Conservation (phyloP, 257 asterid species). For the Lycium ferocissimum region DNA sequence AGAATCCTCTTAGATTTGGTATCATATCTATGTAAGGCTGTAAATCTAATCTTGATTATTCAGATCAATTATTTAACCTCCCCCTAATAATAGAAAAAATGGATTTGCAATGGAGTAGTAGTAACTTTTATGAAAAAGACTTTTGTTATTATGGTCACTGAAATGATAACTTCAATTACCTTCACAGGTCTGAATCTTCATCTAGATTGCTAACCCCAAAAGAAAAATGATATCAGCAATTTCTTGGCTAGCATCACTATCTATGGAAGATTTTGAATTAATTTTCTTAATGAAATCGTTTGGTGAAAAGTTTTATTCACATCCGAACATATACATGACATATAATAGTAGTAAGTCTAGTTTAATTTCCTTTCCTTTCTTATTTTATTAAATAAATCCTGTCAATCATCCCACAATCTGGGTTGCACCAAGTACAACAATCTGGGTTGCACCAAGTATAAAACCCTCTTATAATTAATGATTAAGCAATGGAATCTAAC, state of each 20-base stretch:
- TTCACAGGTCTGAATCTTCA: neutral
- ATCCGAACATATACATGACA: too few relatives aligned
- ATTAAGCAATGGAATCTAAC: neutral
- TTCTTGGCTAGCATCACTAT: neutral
- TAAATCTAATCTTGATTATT: too few relatives aligned
- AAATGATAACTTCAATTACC: neutral
- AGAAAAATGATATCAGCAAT: neutral
- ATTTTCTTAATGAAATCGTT: neutral
- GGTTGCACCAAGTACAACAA: neutral
- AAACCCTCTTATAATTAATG: neutral
- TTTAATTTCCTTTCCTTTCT: too few relatives aligned
- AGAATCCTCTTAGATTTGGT: slow-evolving; percentile 6
- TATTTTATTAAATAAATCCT: neutral
- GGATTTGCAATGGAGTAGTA: too few relatives aligned
- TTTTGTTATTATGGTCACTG: too few relatives aligned
- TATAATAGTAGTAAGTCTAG: too few relatives aligned
- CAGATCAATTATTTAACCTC: too few relatives aligned
- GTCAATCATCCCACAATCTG: slow-evolving; percentile 1
- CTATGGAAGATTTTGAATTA: neutral
- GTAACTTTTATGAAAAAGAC: too few relatives aligned
- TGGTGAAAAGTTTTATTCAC: neutral
- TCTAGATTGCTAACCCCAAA: neutral
- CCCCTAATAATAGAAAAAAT: too few relatives aligned
- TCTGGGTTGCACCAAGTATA: neutral
- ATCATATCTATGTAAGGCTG: neutral